Evolutionary conservation across 179 eudicot species (phyloP).

Genomic region (Drosera spatulata): DNA sequence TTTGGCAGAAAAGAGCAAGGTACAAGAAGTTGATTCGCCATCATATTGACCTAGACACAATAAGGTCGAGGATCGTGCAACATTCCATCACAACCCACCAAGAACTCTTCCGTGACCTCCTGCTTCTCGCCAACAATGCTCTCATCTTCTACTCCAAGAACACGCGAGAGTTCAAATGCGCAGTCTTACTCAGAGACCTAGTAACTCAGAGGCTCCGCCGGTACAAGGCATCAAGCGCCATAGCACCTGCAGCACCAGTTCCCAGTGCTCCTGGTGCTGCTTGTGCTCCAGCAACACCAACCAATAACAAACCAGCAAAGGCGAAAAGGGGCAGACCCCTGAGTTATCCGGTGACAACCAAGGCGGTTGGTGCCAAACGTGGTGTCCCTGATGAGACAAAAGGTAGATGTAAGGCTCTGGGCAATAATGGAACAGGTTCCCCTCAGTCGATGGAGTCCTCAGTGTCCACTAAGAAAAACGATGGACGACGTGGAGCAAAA

Average conservation of each 20-base stretch:
- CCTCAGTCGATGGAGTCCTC: conserved; percentile 24
- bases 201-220: conserved; percentile 34
- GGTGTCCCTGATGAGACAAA: neutral
- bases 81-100: conserved; percentile 29
- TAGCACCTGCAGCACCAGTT: conserved; percentile 2
- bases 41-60: conserved; percentile 65
- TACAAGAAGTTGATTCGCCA: conserved; percentile 56
- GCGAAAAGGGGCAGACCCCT: conserved; percentile 54
- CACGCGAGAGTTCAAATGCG: conserved; percentile 73
- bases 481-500: conserved; percentile 22
- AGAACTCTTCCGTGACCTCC: conserved; percentile 70
- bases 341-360: conserved; percentile 13
- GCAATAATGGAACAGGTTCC: conserved; percentile 9
- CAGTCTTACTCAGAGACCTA: conserved; percentile 40
- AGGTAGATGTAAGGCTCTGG: conserved; percentile 1
- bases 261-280: conserved; percentile 4
- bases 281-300: conserved; percentile 19
- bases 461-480: conserved; percentile 19
- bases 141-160: conserved; percentile 69
- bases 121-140: conserved; percentile 73
- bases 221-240: conserved; percentile 17
- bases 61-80: conserved; percentile 44
- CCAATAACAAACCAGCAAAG: conserved; percentile 46
- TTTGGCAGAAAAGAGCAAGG: conserved; percentile 71
- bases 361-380: conserved; percentile 2